Evolutionary conservation across 257 asterid species (phyloP).

Genomic region (Jasminum sambac): DNA sequence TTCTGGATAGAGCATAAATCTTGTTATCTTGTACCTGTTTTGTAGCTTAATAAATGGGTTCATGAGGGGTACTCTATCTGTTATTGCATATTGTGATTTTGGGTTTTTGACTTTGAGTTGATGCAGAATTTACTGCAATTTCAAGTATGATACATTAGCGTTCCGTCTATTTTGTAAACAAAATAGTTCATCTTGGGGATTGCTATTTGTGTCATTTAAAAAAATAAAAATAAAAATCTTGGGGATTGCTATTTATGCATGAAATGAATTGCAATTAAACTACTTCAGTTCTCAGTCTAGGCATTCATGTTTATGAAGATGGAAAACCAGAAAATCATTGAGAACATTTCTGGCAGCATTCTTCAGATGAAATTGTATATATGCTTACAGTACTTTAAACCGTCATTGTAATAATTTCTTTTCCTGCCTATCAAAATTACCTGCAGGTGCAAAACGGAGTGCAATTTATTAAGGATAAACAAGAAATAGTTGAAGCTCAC

Average conservation of each 20-base stretch:
- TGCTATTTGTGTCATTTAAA: neutral
- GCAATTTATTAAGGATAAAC: slow-evolving; percentile 68
- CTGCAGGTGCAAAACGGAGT: slow-evolving; percentile 80
- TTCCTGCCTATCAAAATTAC: slow-evolving; percentile 25
- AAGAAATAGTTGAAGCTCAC: slow-evolving; percentile 72
- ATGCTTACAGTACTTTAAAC: slow-evolving; percentile 8
- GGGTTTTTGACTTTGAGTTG: neutral
- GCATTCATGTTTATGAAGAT: neutral
- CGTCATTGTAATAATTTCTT: slow-evolving; percentile 1
- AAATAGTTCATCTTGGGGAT: neutral
- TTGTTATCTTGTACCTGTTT: neutral
- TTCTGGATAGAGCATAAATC: neutral
- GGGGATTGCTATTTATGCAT: neutral
- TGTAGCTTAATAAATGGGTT: neutral
- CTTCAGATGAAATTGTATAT: neutral
- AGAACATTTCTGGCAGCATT: neutral
- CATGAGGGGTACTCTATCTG: neutral
- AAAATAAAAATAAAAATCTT: too few relatives aligned
- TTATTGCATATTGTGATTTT: neutral
- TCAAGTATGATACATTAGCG: neutral
- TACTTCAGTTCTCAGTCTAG: neutral
- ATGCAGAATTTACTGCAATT: neutral
- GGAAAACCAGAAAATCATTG: neutral
- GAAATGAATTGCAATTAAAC: neutral
- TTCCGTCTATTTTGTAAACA: neutral